A percentile compares a stretch with the other conserved stretches of the same genome.
Conservation (phyloP, 306 rosid genomes). For the Rosa lucieae region DNA sequence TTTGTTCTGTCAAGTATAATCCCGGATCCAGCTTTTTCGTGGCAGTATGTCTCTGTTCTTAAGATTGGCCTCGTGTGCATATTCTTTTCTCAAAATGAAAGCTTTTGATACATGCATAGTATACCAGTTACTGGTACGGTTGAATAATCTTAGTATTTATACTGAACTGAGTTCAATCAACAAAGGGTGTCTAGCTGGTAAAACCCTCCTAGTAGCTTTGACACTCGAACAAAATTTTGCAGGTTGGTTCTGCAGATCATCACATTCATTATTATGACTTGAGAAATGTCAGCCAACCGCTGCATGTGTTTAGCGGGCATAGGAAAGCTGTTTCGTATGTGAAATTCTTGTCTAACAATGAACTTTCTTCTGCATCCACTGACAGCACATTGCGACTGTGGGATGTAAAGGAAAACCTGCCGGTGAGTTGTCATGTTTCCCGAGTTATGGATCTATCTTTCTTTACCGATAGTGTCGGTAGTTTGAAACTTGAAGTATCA, state of each 20-base stretch:
- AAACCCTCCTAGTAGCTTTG: not conserved
- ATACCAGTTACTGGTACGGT: not conserved
- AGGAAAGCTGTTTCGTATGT: slow-evolving; percentile 84
- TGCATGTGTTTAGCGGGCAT: slow-evolving; percentile 79
- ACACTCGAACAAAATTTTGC: slow-evolving; percentile 10
- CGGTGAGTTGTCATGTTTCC: slow-evolving; percentile 54
- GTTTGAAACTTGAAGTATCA: not conserved
- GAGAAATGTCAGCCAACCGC: slow-evolving; percentile 76
- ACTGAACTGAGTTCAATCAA: not conserved
- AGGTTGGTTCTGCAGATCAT: slow-evolving; percentile 96
- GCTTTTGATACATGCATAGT: not conserved
- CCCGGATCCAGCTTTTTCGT: slow-evolving; percentile 82
- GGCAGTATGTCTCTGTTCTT: slow-evolving; percentile 56
- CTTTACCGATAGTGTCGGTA: not conserved
- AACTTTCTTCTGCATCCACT: slow-evolving; percentile 94
- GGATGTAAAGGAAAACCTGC: slow-evolving; percentile 72
- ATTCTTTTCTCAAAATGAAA: not conserved
- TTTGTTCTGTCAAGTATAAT: slow-evolving; percentile 91
- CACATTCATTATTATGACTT: slow-evolving; percentile 88
- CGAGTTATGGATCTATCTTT: not conserved
- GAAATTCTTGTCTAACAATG: slow-evolving; percentile 73
- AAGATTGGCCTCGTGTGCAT: not conserved
- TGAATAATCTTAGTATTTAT: not conserved
- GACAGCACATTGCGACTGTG: slow-evolving; percentile 85
- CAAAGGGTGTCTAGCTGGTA: not conserved